A percentile compares a stretch with the other conserved stretches of the same genome.
Conservation (phyloP, 768 basidiomycete genomes). For the Tricholoma matsutake region DNA sequence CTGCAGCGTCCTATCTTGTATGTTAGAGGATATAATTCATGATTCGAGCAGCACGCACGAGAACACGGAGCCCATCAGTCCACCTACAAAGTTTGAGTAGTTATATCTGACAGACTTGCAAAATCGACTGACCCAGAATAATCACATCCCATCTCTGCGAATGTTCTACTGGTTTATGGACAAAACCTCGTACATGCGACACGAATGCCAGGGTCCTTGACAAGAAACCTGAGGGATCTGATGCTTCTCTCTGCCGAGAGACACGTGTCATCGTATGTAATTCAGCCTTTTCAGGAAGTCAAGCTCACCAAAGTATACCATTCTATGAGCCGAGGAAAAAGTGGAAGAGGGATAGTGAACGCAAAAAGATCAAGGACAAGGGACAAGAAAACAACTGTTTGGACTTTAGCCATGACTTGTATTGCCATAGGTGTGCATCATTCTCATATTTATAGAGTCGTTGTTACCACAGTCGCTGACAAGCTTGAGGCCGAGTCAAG, state of each 20-base stretch:
- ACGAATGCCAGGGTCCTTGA: conserved; percentile 67
- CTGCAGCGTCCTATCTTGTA: conserved; percentile 66
- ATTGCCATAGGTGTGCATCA: background rate
- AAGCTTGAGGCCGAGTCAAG: too few relatives aligned
- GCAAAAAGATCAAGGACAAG: conserved; percentile 88
- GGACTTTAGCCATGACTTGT: conserved; percentile 58
- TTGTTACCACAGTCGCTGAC: too few relatives aligned
- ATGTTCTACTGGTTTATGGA: conserved; percentile 58
- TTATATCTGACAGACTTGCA: background rate
- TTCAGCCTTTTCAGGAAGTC: background rate
- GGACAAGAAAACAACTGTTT: conserved; percentile 85
- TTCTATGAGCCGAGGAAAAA: conserved; percentile 96
- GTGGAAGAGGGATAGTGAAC: conserved; percentile 92
- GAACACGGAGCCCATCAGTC: conserved; percentile 91
- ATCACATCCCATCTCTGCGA: conserved; percentile 91
- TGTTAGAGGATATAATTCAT: conserved; percentile 26
- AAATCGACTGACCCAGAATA: conserved; percentile 60
- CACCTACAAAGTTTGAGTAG: conserved; percentile 41
- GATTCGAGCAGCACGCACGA: conserved; percentile 52
- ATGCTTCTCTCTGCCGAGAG: conserved; percentile 58
- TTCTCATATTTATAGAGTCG: background rate
- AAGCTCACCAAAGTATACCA: conserved; percentile 75
- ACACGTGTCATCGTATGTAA: conserved; percentile 4
- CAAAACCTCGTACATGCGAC: conserved; percentile 58
- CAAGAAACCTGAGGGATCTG: conserved; percentile 68